phyloP scores from a whole-genome alignment of 805 yeast genomes.

The Soucietia sequanensis region DNA sequence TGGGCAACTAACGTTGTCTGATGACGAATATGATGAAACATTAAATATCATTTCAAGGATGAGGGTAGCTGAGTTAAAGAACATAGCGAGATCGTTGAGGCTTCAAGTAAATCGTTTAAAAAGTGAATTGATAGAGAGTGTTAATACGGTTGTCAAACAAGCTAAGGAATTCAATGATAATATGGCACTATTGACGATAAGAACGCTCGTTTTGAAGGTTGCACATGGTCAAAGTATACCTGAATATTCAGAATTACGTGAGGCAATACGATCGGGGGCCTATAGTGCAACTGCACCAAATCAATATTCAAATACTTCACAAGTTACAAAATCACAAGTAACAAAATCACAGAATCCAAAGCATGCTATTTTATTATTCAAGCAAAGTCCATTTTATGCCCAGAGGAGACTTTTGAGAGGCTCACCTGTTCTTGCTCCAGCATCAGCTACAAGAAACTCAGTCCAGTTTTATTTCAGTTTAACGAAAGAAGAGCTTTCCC shows the following conservation, averaged over 20 bases:
- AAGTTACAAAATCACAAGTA: slow-evolving; percentile 2
- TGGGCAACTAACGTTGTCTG: slow-evolving; percentile 1
- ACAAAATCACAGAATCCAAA: slow-evolving; percentile 2
- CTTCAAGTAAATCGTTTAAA: slow-evolving; percentile 58
- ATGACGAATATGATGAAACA: slow-evolving; percentile 4
- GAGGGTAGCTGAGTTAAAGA: slow-evolving; percentile 54
- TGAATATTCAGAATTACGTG: slow-evolving; percentile 25
- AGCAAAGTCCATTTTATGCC: slow-evolving; percentile 54
- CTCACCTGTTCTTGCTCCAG: slow-evolving; percentile 1
- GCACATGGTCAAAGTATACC: slow-evolving; percentile 37
- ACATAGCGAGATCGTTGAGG: slow-evolving; percentile 48
- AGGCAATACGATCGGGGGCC: slow-evolving; percentile 28
- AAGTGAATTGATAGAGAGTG: slow-evolving; percentile 55
- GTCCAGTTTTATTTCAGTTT: neutral
- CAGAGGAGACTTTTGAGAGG: slow-evolving; percentile 4
- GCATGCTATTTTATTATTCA: slow-evolving; percentile 31
- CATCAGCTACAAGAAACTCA: neutral
- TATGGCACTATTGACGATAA: slow-evolving; percentile 45
- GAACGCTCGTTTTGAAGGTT: slow-evolving; percentile 42
- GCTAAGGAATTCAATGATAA: slow-evolving; percentile 41
- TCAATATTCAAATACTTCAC: slow-evolving; percentile 2
- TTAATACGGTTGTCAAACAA: slow-evolving; percentile 44
- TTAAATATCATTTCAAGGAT: slow-evolving; percentile 11
- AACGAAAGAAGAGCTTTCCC: neutral
- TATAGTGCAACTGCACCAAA: slow-evolving; percentile 4